These are phyloP conservation scores for Fomitopsis schrenkii DNA, from an alignment of 1,284 basidiomycete genomes.

Conservation along the genomic window DNA sequence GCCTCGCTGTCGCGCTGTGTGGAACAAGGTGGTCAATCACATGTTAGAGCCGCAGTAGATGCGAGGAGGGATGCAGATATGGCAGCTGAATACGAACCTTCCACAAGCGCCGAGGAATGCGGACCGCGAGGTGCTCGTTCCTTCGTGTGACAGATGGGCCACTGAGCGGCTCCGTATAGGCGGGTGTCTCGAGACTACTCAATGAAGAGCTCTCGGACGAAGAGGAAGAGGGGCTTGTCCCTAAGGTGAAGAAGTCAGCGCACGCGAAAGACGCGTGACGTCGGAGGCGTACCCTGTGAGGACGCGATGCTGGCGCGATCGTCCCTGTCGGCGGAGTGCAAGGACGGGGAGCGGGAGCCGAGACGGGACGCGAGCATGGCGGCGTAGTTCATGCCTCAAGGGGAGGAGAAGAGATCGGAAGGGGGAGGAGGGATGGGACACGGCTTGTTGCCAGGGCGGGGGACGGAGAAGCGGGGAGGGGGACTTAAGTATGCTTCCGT, in stretches of 20 bases:
- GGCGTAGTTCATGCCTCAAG: slow-evolving; percentile 19
- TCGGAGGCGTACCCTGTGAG: slow-evolving; percentile 22
- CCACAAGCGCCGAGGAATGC: slow-evolving; percentile 65
- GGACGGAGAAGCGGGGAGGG: not conserved
- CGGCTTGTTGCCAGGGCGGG: slow-evolving; percentile 1
- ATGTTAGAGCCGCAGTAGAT: slow-evolving; percentile 11
- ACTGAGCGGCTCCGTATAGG: slow-evolving; percentile 16
- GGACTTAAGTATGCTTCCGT: not conserved
- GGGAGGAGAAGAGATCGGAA: not conserved
- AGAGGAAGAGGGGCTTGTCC: slow-evolving; percentile 9
- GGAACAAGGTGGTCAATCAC: slow-evolving; percentile 18
- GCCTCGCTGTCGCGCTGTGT: slow-evolving; percentile 57
- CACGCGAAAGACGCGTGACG: slow-evolving; percentile 8
- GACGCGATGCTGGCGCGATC: slow-evolving; percentile 21
- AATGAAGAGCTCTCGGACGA: slow-evolving; percentile 18
- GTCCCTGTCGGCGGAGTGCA: slow-evolving; percentile 15
- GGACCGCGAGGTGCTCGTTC: slow-evolving; percentile 75
- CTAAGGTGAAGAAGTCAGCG: not conserved
- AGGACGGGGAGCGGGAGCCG: slow-evolving; percentile 15
- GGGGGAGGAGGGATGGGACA: slow-evolving; percentile 6
- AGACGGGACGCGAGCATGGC: slow-evolving; percentile 19
- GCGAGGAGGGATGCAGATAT: slow-evolving; percentile 3
- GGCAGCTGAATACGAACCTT: slow-evolving; percentile 44
- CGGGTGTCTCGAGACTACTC: slow-evolving; percentile 21
- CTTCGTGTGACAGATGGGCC: slow-evolving; percentile 11